phyloP scores from a whole-genome alignment of 257 asterid genomes.

The Salvia rosmarinus region DNA sequence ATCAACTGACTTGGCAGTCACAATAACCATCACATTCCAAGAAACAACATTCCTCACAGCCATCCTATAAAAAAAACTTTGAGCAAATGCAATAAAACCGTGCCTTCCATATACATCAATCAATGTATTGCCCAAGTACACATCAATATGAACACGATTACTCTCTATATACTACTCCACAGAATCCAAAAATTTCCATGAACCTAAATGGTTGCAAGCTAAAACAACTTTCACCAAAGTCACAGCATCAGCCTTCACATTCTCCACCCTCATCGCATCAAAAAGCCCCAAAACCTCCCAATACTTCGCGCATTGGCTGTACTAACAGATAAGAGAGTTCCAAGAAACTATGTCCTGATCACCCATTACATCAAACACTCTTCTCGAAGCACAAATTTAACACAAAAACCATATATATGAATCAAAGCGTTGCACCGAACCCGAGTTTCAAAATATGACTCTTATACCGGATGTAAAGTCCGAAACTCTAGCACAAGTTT shows the following conservation, averaged over 20 bases:
- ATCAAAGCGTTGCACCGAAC: slow-evolving; percentile 48
- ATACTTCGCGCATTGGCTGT: slow-evolving; percentile 43
- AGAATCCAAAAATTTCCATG: slow-evolving; percentile 42
- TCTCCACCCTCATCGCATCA: slow-evolving; percentile 38
- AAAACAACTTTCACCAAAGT: slow-evolving; percentile 52
- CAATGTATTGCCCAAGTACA: slow-evolving; percentile 51
- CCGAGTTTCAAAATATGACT: slow-evolving; percentile 47
- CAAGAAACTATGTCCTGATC: slow-evolving; percentile 56
- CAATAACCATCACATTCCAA: slow-evolving; percentile 49
- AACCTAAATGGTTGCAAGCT: slow-evolving; percentile 45
- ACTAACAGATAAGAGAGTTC: slow-evolving; percentile 56
- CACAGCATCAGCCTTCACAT: slow-evolving; percentile 47
- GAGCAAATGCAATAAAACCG: slow-evolving; percentile 35
- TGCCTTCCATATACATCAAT: slow-evolving; percentile 44
- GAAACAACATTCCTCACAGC: slow-evolving; percentile 45
- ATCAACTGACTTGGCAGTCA: slow-evolving; percentile 48
- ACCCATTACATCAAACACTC: slow-evolving; percentile 50
- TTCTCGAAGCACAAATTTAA: slow-evolving; percentile 41
- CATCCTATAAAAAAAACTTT: slow-evolving; percentile 41
- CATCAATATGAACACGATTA: slow-evolving; percentile 40
- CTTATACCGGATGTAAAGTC: slow-evolving; percentile 32
- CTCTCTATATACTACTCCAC: slow-evolving; percentile 43
- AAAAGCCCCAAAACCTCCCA: slow-evolving; percentile 45
- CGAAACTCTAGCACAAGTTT: slow-evolving; percentile 39
- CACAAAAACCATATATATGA: slow-evolving; percentile 55